Conservation (phyloP, 192 early-diverging fungal species). For the Chytriomyces sp. region DNA sequence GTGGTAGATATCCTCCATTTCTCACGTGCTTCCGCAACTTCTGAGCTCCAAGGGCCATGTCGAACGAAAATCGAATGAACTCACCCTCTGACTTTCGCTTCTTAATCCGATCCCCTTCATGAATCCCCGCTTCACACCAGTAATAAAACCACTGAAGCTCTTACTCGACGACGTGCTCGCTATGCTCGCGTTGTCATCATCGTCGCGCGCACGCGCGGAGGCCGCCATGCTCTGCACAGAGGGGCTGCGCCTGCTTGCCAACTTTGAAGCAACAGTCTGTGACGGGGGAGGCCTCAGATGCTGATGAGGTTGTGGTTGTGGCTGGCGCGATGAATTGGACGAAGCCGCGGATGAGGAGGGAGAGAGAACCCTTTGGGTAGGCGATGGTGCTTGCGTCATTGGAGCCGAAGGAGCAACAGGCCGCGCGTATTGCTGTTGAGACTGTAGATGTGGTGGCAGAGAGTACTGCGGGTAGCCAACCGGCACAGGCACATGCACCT, state of each 20-base stretch:
- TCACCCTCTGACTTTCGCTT: not conserved
- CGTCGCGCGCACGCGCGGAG: not conserved
- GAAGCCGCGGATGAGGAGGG: too few species aligned
- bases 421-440: not conserved
- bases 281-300: not conserved
- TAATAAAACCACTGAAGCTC: conserved; percentile 23
- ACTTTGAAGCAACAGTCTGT: not conserved
- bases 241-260: not conserved
- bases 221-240: not conserved
- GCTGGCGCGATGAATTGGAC: too few species aligned
- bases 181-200: conserved; percentile 16
- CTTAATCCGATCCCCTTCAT: not conserved
- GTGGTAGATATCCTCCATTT: too few species aligned
- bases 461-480: not conserved
- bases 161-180: conserved; percentile 7
- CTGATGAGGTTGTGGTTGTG: not conserved
- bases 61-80: not conserved
- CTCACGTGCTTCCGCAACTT: too few species aligned
- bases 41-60: too few species aligned
- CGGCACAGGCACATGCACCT: not conserved
- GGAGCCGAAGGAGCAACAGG: too few species aligned
- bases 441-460: not conserved
- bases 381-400: too few species aligned
- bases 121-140: conserved; percentile 19
- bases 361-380: too few species aligned